Evolutionary conservation across 768 basidiomycete species (phyloP).

Genomic region (Boletus rufocinnamomeus): DNA sequence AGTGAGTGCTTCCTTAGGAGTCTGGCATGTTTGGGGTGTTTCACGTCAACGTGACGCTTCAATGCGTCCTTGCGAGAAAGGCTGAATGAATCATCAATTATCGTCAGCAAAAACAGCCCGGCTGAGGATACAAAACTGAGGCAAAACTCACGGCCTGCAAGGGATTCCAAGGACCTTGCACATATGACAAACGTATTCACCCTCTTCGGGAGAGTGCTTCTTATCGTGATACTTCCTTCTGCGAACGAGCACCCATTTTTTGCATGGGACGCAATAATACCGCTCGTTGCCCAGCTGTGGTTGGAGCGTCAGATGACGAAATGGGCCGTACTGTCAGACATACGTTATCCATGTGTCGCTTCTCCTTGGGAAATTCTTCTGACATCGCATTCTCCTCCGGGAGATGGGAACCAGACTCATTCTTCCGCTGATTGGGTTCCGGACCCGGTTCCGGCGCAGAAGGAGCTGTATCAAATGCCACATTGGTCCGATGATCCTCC

Average conservation of each 20-base stretch:
- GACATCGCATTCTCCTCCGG: too few relatives aligned
- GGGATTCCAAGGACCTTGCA: background rate
- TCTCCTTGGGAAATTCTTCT: too few relatives aligned
- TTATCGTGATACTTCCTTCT: background rate
- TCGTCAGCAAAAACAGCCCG: background rate
- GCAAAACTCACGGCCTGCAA: background rate
- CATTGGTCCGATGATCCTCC: background rate
- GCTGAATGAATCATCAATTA: background rate
- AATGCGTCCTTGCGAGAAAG: conserved; percentile 3
- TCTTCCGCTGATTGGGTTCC: background rate
- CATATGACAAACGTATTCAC: background rate
- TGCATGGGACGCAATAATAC: background rate
- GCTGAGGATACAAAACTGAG: background rate
- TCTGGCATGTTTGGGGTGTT: background rate
- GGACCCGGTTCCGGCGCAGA: background rate
- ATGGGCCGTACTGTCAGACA: background rate
- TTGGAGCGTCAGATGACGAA: background rate
- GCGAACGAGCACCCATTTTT: background rate
- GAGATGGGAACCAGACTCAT: background rate
- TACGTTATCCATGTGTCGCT: background rate
- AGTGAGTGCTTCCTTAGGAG: background rate
- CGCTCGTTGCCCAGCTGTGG: background rate
- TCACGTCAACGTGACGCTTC: background rate
- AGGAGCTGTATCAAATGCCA: too few relatives aligned
- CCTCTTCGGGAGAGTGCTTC: background rate